Percentiles rank a stretch among this genome's conserved stretches.
phyloP scores from a whole-genome alignment of 2,329 filamentous ascomycete genomes.

The Alternaria viburni region DNA sequence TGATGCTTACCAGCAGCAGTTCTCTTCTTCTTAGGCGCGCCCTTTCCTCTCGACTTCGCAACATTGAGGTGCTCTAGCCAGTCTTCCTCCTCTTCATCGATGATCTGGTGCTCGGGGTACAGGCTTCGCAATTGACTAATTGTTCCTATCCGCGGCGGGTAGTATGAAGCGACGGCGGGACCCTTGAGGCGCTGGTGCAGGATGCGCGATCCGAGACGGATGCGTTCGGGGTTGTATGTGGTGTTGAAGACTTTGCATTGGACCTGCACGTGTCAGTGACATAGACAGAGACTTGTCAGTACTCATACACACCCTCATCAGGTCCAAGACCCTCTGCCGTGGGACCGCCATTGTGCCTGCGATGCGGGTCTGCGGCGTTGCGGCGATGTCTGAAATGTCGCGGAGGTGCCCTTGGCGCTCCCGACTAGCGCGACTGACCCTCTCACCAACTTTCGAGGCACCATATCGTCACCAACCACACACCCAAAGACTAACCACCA shows the following conservation, averaged over 20 bases:
- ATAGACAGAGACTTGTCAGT: neutral
- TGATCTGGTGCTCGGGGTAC: slow-evolving; percentile 71
- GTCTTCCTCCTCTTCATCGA: slow-evolving; percentile 79
- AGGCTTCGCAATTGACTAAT: slow-evolving; percentile 75
- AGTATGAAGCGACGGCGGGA: slow-evolving; percentile 84
- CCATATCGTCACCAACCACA: neutral
- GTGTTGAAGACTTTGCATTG: slow-evolving; percentile 93
- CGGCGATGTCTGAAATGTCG: slow-evolving; percentile 20
- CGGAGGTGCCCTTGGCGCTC: slow-evolving; percentile 17
- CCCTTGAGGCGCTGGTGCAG: slow-evolving; percentile 86
- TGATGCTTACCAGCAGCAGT: slow-evolving; percentile 56
- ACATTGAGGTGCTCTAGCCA: slow-evolving; percentile 72
- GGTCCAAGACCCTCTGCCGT: slow-evolving; percentile 64
- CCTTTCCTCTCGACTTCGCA: slow-evolving; percentile 72
- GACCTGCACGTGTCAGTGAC: slow-evolving; percentile 59
- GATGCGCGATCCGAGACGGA: slow-evolving; percentile 89
- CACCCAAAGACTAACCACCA: neutral
- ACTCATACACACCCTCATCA: slow-evolving; percentile 71
- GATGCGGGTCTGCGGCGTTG: slow-evolving; percentile 9
- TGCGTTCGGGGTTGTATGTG: slow-evolving; percentile 83
- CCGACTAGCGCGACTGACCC: slow-evolving; percentile 9
- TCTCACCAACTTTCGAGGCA: neutral
- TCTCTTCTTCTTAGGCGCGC: slow-evolving; percentile 87
- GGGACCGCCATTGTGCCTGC: slow-evolving; percentile 56
- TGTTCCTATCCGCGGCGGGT: slow-evolving; percentile 76